A percentile compares a stretch with the other conserved stretches of the same genome.
Evolutionary conservation across 441 rosid species (phyloP).

Genomic region (Croton laevigatus): DNA sequence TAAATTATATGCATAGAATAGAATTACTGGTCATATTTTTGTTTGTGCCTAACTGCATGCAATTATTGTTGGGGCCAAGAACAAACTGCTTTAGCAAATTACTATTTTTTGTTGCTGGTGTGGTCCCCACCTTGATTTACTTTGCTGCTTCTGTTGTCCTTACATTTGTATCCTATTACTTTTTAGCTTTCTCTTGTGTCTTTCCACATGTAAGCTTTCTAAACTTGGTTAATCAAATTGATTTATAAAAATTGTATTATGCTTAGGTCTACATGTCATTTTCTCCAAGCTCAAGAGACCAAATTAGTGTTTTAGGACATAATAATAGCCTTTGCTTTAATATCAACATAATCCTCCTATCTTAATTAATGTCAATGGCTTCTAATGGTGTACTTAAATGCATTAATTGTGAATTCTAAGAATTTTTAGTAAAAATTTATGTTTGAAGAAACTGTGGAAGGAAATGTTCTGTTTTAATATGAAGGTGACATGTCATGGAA

Average conservation of each 20-base stretch:
- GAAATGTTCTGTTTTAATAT: not conserved
- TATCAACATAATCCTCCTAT: not conserved
- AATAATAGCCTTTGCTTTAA: not conserved
- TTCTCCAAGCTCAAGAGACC: conserved; percentile 7
- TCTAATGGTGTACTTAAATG: not conserved
- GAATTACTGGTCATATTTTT: conserved; percentile 27
- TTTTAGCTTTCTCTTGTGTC: conserved; percentile 13
- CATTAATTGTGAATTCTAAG: conserved; percentile 1
- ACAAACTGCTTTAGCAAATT: conserved; percentile 24
- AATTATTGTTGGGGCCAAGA: conserved; percentile 26
- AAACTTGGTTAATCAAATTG: conserved; percentile 3
- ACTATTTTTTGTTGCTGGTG: not conserved
- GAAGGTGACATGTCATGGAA: conserved; percentile 6
- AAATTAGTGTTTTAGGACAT: conserved; percentile 3
- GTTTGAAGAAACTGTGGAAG: not conserved
- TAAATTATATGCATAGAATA: conserved; percentile 19
- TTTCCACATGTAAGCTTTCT: conserved; percentile 13
- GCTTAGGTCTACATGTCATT: not conserved
- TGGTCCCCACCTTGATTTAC: conserved; percentile 28
- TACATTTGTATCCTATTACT: conserved; percentile 15
- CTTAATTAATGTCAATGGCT: conserved; percentile 1
- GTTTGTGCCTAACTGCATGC: conserved; percentile 26
- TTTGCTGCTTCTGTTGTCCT: conserved; percentile 28
- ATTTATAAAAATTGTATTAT: not conserved
- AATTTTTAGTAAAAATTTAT: not conserved